phyloP scores from a whole-genome alignment of 805 yeast genomes.

The Saccharomycopsis guyanensis region DNA sequence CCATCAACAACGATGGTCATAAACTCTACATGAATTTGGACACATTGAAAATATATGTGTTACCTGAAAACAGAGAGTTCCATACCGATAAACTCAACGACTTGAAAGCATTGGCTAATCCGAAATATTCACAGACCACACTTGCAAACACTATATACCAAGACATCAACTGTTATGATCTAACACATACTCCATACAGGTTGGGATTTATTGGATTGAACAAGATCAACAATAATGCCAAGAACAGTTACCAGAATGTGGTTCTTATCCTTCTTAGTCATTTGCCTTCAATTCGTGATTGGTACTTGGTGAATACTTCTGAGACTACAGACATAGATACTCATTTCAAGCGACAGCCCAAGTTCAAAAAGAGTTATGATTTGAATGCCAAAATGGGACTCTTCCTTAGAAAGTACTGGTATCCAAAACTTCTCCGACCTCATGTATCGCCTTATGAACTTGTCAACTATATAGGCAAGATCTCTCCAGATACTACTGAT shows the following conservation, averaged over 20 bases:
- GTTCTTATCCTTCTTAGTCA: slow-evolving; percentile 51
- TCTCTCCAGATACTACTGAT: slow-evolving; percentile 35
- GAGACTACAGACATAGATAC: neutral
- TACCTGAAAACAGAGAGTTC: slow-evolving; percentile 57
- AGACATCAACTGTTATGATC: slow-evolving; percentile 28
- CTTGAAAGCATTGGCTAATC: slow-evolving; percentile 45
- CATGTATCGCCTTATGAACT: slow-evolving; percentile 67
- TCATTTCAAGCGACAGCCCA: neutral
- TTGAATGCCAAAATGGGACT: slow-evolving; percentile 38
- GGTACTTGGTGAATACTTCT: slow-evolving; percentile 26
- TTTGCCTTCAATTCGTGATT: slow-evolving; percentile 41
- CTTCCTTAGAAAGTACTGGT: slow-evolving; percentile 58
- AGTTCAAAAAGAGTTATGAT: slow-evolving; percentile 25
- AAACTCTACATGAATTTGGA: slow-evolving; percentile 53
- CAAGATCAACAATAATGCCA: slow-evolving; percentile 33
- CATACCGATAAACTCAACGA: slow-evolving; percentile 37
- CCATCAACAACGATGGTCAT: slow-evolving; percentile 50
- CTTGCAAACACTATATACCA: neutral
- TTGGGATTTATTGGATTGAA: slow-evolving; percentile 46
- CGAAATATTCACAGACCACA: slow-evolving; percentile 31
- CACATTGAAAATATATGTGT: slow-evolving; percentile 40
- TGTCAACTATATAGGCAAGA: slow-evolving; percentile 38
- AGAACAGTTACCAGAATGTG: slow-evolving; percentile 33
- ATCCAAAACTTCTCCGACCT: slow-evolving; percentile 43
- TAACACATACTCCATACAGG: slow-evolving; percentile 37